These are phyloP conservation scores for Ceriops tagal DNA, from an alignment of 345 rosid genomes.

Conservation along the genomic window DNA sequence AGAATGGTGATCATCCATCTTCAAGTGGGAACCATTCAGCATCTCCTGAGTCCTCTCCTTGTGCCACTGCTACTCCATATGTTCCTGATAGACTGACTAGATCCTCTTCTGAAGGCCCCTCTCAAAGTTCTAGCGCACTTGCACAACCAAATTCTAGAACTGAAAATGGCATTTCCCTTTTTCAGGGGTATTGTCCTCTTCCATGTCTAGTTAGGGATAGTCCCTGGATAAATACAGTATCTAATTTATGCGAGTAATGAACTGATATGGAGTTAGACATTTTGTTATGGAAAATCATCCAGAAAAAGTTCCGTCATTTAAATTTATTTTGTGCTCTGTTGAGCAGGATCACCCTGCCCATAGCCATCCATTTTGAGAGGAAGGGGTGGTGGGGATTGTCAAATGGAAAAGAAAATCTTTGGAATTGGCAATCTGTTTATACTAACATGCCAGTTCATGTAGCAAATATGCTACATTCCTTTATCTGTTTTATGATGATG, in stretches of 20 bases:
- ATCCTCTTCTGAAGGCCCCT: conserved; percentile 34
- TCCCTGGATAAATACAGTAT: conserved; percentile 1
- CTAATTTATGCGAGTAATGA: not conserved
- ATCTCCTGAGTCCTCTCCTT: conserved; percentile 48
- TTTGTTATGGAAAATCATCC: not conserved
- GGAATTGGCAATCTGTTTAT: not conserved
- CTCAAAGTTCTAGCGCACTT: conserved; percentile 38
- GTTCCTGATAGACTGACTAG: conserved; percentile 24
- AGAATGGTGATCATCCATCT: conserved; percentile 31
- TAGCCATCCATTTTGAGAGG: too few species aligned
- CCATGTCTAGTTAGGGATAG: conserved; percentile 12
- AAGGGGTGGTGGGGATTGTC: too few species aligned
- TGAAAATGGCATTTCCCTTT: conserved; percentile 58
- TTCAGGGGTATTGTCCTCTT: conserved; percentile 62
- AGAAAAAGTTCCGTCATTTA: not conserved
- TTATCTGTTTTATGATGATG: not conserved
- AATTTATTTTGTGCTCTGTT: not conserved
- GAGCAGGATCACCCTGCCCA: too few species aligned
- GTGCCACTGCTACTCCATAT: conserved; percentile 32
- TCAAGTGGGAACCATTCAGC: conserved; percentile 39
- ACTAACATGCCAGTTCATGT: not conserved
- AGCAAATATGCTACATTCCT: not conserved
- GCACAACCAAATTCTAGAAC: conserved; percentile 42
- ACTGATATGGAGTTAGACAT: not conserved
- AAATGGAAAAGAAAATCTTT: too few species aligned